Percentiles rank a stretch among this genome's conserved stretches.
Evolutionary conservation across 371 early-diverging fungal species (phyloP).

Genomic region (Mortierella sp.): DNA sequence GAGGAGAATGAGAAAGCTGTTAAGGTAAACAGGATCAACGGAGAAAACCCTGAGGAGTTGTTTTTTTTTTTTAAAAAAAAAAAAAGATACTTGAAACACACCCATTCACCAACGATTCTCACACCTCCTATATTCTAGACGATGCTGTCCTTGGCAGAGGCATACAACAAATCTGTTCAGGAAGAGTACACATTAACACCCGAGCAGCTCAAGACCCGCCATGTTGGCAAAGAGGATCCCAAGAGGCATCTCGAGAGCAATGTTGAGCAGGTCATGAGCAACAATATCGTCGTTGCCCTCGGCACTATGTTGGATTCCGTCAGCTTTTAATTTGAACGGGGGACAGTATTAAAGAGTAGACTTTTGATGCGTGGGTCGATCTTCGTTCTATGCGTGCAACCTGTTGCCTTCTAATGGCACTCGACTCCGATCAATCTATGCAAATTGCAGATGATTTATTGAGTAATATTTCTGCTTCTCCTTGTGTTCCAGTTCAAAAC

Average conservation of each 20-base stretch:
- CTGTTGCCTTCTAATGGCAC: too few species aligned
- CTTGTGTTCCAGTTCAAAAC: too few species aligned
- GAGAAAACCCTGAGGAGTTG: not conserved
- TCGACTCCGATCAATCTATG: too few species aligned
- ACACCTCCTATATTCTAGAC: conserved; percentile 49
- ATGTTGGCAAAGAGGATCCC: conserved; percentile 98
- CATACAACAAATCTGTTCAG: conserved; percentile 95
- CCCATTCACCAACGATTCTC: too few species aligned
- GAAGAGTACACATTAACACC: conserved; percentile 95
- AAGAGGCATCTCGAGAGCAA: conserved; percentile 96
- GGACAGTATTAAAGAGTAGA: too few species aligned
- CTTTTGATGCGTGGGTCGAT: too few species aligned
- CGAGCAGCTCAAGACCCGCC: conserved; percentile 95
- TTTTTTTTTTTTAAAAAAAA: too few species aligned
- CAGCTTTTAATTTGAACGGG: conserved; percentile 67
- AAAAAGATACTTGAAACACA: too few species aligned
- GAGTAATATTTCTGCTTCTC: too few species aligned
- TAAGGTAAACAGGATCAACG: conserved; percentile 62
- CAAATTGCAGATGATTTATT: too few species aligned
- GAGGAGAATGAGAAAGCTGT: conserved; percentile 86
- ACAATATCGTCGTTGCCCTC: conserved; percentile 95
- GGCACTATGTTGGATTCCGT: conserved; percentile 93
- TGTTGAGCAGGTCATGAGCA: conserved; percentile 90
- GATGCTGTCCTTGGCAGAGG: conserved; percentile 90
- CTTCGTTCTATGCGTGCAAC: too few species aligned